These are phyloP conservation scores for Flaveria brownii DNA, from an alignment of 129 eudicot species.

Conservation along the genomic window DNA sequence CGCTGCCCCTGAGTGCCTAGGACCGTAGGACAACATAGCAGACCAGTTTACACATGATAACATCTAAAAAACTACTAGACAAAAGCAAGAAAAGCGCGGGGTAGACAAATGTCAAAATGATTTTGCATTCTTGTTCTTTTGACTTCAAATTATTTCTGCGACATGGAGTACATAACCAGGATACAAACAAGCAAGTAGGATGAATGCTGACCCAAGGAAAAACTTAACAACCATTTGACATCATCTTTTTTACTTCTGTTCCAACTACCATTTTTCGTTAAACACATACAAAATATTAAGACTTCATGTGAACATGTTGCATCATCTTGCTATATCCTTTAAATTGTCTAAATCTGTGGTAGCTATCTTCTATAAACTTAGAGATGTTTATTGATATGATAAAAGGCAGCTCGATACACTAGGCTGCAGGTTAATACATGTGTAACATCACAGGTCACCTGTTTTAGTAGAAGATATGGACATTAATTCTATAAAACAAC, in stretches of 20 bases:
- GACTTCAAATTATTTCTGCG: background rate
- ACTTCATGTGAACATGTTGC: background rate
- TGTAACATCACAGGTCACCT: background rate
- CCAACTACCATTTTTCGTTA: background rate
- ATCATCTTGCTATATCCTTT: background rate
- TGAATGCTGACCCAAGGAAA: background rate
- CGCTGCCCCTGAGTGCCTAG: too few species aligned
- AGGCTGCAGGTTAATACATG: background rate
- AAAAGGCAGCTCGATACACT: background rate
- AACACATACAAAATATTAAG: background rate
- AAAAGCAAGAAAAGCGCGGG: background rate
- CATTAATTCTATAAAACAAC: background rate
- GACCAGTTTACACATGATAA: background rate
- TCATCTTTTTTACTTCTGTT: background rate
- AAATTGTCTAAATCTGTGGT: background rate
- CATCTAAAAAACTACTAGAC: background rate
- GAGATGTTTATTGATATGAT: background rate
- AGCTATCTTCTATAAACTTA: background rate
- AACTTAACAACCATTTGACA: background rate
- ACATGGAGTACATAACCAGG: background rate
- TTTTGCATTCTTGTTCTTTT: constrained; percentile 4
- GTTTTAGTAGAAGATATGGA: background rate
- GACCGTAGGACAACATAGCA: too few species aligned
- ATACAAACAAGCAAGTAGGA: constrained; percentile 1
- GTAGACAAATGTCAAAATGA: background rate